A percentile compares a stretch with the other conserved stretches of the same genome.
Conservation (phyloP, 2,329 filamentous ascomycete species). For the Madurella mycetomatis region DNA sequence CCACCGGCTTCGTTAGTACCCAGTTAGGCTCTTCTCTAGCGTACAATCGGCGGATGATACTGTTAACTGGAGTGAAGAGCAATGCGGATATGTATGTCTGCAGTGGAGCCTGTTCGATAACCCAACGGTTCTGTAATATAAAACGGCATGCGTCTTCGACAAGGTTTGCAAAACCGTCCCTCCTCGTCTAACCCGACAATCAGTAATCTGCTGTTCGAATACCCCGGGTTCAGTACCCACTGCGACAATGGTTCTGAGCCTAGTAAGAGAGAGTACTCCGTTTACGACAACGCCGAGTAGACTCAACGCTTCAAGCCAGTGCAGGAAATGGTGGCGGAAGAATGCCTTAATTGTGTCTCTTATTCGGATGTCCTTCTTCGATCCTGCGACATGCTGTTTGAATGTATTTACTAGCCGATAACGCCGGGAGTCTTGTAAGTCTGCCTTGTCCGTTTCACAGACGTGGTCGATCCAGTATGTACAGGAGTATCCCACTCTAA, state of each 20-base stretch:
- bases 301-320: slow-evolving; percentile 6
- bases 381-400: not conserved
- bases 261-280: slow-evolving; percentile 1
- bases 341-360: not conserved
- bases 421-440: slow-evolving; percentile 4
- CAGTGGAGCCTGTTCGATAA: slow-evolving; percentile 3
- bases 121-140: not conserved
- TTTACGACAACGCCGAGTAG: not conserved
- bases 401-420: slow-evolving; percentile 1
- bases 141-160: slow-evolving; percentile 2
- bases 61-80: not conserved
- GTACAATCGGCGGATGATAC: slow-evolving; percentile 2
- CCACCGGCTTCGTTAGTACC: slow-evolving; percentile 4
- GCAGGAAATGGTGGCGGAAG: slow-evolving; percentile 4
- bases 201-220: not conserved
- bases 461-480: slow-evolving; percentile 3
- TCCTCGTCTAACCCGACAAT: slow-evolving; percentile 1
- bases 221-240: not conserved
- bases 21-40: slow-evolving; percentile 1
- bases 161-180: slow-evolving; percentile 1
- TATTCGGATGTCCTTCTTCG: slow-evolving; percentile 3
- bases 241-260: not conserved
- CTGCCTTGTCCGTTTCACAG: slow-evolving; percentile 2
- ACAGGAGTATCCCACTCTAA: slow-evolving; percentile 3
- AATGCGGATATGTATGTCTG: slow-evolving; percentile 6